Evolutionary conservation across 164 flowering plant genomes (phyloP).

Genomic region (Warburgia ugandensis): DNA sequence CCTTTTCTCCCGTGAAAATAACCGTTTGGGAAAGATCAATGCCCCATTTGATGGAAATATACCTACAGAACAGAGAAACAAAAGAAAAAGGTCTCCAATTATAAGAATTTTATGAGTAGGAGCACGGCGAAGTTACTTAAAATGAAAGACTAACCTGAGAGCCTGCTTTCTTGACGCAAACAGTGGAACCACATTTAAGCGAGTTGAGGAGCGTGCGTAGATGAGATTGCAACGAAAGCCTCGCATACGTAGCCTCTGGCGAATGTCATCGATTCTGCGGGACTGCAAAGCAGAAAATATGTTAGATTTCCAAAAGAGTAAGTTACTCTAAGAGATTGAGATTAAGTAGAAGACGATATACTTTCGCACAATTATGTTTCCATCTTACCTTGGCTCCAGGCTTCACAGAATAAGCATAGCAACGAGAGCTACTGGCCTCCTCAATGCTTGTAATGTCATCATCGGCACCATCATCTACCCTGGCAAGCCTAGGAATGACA

Average conservation of each 20-base stretch:
- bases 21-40: conserved; percentile 54
- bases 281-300: conserved; percentile 24
- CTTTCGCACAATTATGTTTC: not conserved
- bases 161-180: conserved; percentile 73
- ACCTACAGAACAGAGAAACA: conserved; percentile 30
- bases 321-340: not conserved
- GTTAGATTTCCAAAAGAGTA: not conserved
- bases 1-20: conserved; percentile 60
- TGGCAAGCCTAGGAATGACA: conserved; percentile 43
- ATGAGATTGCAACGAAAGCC: conserved; percentile 73
- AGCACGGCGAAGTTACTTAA: no score
- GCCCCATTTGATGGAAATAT: conserved; percentile 68
- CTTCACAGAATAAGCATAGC: conserved; percentile 51
- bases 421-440: conserved; percentile 35
- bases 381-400: conserved; percentile 53
- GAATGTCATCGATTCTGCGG: conserved; percentile 41
- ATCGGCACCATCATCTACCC: conserved; percentile 35
- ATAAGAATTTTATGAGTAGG: no score
- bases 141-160: conserved; percentile 37
- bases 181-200: conserved; percentile 66
- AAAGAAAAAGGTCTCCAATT: not conserved
- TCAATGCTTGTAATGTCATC: conserved; percentile 34
- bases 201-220: conserved; percentile 47
- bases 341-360: not conserved
- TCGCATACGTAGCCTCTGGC: conserved; percentile 71